Percentiles rank a stretch among this genome's conserved stretches.
These are phyloP conservation scores for Amphirosellinia nigrospora DNA, from an alignment of 495 filamentous ascomycete species.

Conservation along the genomic window DNA sequence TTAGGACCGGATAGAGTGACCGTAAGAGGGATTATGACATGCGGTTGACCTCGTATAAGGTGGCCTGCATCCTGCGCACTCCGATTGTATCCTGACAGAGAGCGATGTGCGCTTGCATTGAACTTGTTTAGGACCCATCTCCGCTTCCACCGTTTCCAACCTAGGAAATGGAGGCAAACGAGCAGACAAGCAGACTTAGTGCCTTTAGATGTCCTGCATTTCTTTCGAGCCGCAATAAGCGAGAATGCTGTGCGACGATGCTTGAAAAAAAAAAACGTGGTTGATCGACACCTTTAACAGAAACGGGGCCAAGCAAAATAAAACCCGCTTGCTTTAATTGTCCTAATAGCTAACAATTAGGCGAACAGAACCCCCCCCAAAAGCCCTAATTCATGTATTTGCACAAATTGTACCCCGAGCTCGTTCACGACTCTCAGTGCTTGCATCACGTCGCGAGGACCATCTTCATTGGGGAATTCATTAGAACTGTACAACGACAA, in stretches of 20 bases:
- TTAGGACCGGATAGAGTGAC: conserved; percentile 3
- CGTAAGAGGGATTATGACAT: not conserved
- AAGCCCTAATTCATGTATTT: not conserved
- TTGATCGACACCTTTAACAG: conserved; percentile 5
- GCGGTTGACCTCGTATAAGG: conserved; percentile 15
- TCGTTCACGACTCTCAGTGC: not conserved
- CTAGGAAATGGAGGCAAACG: conserved; percentile 2
- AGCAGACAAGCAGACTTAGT: not conserved
- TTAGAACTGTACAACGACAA: not conserved
- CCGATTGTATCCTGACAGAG: conserved; percentile 10
- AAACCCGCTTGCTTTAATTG: not conserved
- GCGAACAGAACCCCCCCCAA: conserved; percentile 3
- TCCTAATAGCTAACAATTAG: not conserved
- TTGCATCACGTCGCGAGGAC: conserved; percentile 9
- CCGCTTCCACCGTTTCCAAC: conserved; percentile 13
- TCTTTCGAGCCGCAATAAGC: conserved; percentile 27
- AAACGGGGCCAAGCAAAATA: conserved; percentile 9
- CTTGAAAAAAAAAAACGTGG: conserved; percentile 24
- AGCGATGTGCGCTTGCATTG: conserved; percentile 9
- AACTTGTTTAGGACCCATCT: conserved; percentile 7
- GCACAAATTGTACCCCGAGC: not conserved
- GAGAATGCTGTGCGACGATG: conserved; percentile 25
- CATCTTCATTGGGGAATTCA: conserved; percentile 4
- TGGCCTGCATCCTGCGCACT: conserved; percentile 17
- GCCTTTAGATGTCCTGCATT: conserved; percentile 24